Conservation (phyloP, 768 basidiomycete genomes). For the Termitomyces sp. region DNA sequence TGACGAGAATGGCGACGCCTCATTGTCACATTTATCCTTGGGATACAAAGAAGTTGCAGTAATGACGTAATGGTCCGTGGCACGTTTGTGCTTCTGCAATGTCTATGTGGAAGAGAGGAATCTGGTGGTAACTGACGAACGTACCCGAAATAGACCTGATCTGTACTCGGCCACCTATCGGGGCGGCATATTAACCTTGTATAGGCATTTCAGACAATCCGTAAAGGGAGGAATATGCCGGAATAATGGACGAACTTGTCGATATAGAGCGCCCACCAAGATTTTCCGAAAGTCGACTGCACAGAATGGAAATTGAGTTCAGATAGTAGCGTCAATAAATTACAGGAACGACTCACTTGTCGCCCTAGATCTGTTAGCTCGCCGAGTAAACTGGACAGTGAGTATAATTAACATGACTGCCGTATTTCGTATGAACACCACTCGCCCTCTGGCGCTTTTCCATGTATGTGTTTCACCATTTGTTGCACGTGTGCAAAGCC, state of each 20-base stretch:
- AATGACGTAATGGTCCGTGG: conserved; percentile 72
- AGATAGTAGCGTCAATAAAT: background rate
- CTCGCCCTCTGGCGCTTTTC: conserved; percentile 46
- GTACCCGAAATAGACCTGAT: conserved; percentile 56
- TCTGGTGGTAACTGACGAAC: background rate
- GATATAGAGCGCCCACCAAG: conserved; percentile 59
- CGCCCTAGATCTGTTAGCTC: conserved; percentile 69
- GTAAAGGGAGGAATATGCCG: background rate
- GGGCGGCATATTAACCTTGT: conserved; percentile 63
- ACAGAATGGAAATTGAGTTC: background rate
- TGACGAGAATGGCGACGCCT: conserved; percentile 40
- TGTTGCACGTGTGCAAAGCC: conserved; percentile 33
- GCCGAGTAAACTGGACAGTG: conserved; percentile 50
- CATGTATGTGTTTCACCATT: conserved; percentile 54
- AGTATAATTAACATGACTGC: background rate
- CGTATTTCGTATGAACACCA: conserved; percentile 40
- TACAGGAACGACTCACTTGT: conserved; percentile 32
- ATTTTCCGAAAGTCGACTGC: conserved; percentile 63
- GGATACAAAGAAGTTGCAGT: conserved; percentile 75
- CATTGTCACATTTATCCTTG: conserved; percentile 34
- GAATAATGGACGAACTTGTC: conserved; percentile 40
- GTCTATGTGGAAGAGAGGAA: background rate
- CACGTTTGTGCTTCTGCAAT: conserved; percentile 64
- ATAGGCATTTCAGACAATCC: background rate
- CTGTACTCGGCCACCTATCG: conserved; percentile 34